Percentiles rank a stretch among this genome's conserved stretches.
These are phyloP conservation scores for Hypoxylon subgilvum DNA, from an alignment of 495 filamentous ascomycete species.

Conservation along the genomic window DNA sequence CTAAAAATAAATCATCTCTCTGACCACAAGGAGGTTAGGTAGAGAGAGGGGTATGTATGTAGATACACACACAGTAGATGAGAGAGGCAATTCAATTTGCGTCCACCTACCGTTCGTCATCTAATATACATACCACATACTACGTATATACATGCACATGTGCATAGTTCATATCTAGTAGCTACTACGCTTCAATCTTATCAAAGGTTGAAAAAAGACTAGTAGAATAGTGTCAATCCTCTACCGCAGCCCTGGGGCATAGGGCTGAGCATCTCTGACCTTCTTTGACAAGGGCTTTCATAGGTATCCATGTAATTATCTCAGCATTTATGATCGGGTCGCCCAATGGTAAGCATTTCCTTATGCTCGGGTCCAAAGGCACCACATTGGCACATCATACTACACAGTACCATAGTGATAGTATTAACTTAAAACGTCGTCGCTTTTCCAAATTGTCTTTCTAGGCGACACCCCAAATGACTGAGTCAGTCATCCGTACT, in stretches of 20 bases:
- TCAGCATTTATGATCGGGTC: conserved; percentile 17
- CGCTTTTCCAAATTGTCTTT: no score
- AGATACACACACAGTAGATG: no score
- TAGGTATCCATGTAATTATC: conserved; percentile 37
- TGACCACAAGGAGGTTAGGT: no score
- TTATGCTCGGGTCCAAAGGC: conserved; percentile 27
- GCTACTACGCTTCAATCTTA: not conserved
- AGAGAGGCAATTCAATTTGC: no score
- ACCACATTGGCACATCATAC: not conserved
- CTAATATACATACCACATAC: not conserved
- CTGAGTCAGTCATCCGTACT: no score
- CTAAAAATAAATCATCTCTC: conserved; percentile 28
- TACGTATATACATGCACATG: not conserved
- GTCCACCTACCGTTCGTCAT: not conserved
- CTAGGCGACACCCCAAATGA: no score
- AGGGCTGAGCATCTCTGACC: conserved; percentile 32
- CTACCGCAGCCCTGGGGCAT: conserved; percentile 27
- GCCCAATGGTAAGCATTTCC: conserved; percentile 28
- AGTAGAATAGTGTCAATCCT: conserved; percentile 8
- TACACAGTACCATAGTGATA: no score
- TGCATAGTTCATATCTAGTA: not conserved
- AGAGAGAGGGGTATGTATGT: no score
- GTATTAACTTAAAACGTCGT: no score
- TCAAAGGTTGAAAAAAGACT: conserved; percentile 5
- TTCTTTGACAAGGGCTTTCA: conserved; percentile 9